These are phyloP conservation scores for Clitopilus passeckerianus DNA, from an alignment of 768 basidiomycete genomes.

Conservation along the genomic window DNA sequence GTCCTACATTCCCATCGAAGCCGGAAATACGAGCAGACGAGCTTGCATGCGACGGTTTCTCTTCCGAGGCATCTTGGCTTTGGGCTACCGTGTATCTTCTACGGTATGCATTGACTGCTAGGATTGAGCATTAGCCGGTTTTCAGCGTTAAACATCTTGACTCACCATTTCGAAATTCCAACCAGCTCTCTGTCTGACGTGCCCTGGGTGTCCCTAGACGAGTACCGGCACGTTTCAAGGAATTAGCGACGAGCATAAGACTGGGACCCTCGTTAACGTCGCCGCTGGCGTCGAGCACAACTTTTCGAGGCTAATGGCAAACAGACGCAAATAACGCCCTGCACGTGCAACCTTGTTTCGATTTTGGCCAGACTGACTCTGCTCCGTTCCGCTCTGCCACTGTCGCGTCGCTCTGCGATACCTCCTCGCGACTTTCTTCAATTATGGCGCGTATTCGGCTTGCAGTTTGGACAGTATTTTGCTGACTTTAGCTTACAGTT, in stretches of 20 bases:
- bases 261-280: not conserved
- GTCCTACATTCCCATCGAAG: not conserved
- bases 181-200: not conserved
- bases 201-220: not conserved
- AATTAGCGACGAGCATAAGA: not conserved
- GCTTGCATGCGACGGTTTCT: not conserved
- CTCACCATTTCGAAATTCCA: not conserved
- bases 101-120: not conserved
- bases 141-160: not conserved
- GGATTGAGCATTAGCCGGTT: not conserved
- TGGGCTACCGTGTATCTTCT: not conserved
- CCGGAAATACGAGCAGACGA: slow-evolving; percentile 4
- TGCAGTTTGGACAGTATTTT: not conserved
- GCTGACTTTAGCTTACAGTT: slow-evolving; percentile 44
- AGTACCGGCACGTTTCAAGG: not conserved
- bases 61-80: not conserved
- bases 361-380: slow-evolving; percentile 5
- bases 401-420: slow-evolving; percentile 17
- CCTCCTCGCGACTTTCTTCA: slow-evolving; percentile 14
- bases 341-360: slow-evolving; percentile 14
- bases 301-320: slow-evolving; percentile 10
- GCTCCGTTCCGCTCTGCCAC: slow-evolving; percentile 13
- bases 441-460: slow-evolving; percentile 19
- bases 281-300: slow-evolving; percentile 1
- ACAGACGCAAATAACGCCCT: slow-evolving; percentile 5